phyloP scores from a whole-genome alignment of 2,329 filamentous ascomycete genomes.

The Cryphonectria carpinicola region DNA sequence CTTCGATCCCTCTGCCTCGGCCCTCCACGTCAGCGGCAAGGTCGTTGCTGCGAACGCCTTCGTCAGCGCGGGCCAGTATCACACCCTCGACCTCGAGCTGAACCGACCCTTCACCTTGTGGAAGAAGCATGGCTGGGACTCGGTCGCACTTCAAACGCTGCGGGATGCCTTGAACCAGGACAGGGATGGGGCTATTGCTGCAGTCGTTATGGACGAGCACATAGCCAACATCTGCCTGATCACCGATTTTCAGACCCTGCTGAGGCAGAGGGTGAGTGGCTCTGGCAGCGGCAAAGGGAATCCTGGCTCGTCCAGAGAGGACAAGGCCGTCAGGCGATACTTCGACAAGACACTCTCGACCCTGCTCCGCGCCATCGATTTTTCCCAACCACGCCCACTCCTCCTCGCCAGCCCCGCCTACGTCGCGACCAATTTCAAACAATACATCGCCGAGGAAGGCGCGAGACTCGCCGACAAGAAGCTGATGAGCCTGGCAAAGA shows the following conservation, averaged over 20 bases:
- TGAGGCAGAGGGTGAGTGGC: slow-evolving; percentile 71
- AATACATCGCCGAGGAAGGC: slow-evolving; percentile 68
- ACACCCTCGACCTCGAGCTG: slow-evolving; percentile 79
- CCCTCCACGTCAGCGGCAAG: slow-evolving; percentile 59
- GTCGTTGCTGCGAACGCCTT: slow-evolving; percentile 57
- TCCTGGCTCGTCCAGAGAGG: slow-evolving; percentile 65
- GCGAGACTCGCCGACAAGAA: slow-evolving; percentile 67
- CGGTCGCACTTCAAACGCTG: slow-evolving; percentile 78
- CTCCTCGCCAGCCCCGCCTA: slow-evolving; percentile 90
- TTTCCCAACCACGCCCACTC: slow-evolving; percentile 70
- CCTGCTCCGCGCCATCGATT: slow-evolving; percentile 77
- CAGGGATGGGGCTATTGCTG: slow-evolving; percentile 80
- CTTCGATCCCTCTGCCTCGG: slow-evolving; percentile 60
- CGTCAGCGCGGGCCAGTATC: slow-evolving; percentile 59
- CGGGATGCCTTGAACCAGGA: slow-evolving; percentile 79
- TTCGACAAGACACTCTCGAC: slow-evolving; percentile 77
- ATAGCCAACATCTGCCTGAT: slow-evolving; percentile 82
- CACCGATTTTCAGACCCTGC: slow-evolving; percentile 76
- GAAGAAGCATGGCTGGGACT: slow-evolving; percentile 89
- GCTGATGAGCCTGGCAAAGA: slow-evolving; percentile 63
- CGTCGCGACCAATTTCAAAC: slow-evolving; percentile 78
- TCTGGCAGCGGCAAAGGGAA: slow-evolving; percentile 70
- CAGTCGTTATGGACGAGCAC: slow-evolving; percentile 92
- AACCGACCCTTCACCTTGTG: slow-evolving; percentile 86
- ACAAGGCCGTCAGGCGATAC: slow-evolving; percentile 75